phyloP scores from a whole-genome alignment of 2,329 filamentous ascomycete species.

The Ophiostoma novo-ulmi region DNA sequence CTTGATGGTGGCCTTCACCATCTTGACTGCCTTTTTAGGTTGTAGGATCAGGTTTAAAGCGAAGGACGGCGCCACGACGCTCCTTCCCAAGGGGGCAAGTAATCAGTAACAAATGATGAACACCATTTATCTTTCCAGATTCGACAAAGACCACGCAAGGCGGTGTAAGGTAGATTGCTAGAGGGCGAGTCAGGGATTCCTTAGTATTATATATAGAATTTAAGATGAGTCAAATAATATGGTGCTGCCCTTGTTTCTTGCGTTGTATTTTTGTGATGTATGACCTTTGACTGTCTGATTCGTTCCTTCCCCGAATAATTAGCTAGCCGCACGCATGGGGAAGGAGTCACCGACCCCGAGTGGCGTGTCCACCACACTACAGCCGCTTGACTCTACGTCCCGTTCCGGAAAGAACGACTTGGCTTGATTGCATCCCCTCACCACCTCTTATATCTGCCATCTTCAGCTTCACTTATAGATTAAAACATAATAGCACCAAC shows the following conservation, averaged over 20 bases:
- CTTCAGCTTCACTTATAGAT: background rate
- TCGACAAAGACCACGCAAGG: background rate
- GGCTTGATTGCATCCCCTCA: background rate
- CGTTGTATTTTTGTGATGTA: background rate
- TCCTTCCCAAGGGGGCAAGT: background rate
- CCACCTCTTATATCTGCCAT: background rate
- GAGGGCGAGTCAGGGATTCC: background rate
- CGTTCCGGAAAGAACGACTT: constrained; percentile 2
- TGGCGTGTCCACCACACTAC: background rate
- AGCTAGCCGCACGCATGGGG: constrained; percentile 14
- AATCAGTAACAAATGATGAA: constrained; percentile 2
- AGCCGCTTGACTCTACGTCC: constrained; percentile 4
- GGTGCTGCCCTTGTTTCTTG: background rate
- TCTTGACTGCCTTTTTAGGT: background rate
- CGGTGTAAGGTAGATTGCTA: background rate
- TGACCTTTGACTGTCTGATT: background rate
- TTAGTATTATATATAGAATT: background rate
- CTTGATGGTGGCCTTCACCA: background rate
- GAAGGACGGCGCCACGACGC: background rate
- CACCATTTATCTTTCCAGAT: background rate
- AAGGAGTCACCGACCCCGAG: constrained; percentile 20
- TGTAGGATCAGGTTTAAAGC: background rate
- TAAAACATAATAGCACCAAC: background rate
- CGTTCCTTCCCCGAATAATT: background rate
- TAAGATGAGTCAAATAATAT: background rate